Conservation (phyloP, 768 basidiomycete species). For the Tulasnella sp. region DNA sequence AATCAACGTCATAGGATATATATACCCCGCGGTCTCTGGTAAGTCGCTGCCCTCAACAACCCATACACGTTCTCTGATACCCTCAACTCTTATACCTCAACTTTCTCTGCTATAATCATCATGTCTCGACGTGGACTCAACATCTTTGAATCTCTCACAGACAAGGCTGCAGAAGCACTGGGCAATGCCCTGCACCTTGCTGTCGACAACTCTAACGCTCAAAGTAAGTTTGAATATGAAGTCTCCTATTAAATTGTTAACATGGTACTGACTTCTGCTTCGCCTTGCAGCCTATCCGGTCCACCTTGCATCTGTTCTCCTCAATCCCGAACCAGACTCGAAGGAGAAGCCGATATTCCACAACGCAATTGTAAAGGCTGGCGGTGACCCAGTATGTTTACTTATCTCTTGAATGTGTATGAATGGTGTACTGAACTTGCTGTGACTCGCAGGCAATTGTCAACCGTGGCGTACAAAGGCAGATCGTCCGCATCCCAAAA, state of each 20-base stretch:
- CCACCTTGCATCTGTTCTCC: constrained; percentile 75
- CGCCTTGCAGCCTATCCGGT: constrained; percentile 64
- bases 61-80: neutral
- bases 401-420: neutral
- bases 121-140: constrained; percentile 28
- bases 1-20: constrained; percentile 38
- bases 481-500: constrained; percentile 75
- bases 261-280: neutral
- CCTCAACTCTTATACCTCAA: neutral
- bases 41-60: neutral
- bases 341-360: constrained; percentile 61
- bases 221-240: constrained; percentile 50
- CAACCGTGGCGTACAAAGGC: constrained; percentile 66
- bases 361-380: constrained; percentile 74
- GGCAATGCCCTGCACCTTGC: constrained; percentile 73
- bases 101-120: neutral
- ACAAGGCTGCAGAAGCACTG: constrained; percentile 71
- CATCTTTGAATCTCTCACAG: constrained; percentile 74
- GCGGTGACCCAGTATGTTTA: constrained; percentile 71
- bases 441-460: constrained; percentile 48
- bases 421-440: neutral
- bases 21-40: neutral
- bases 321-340: constrained; percentile 54
- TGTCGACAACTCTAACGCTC: constrained; percentile 76
- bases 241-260: constrained; percentile 1